These are phyloP conservation scores for Fomitiporia mediterranea DNA, from an alignment of 1,284 basidiomycete genomes.

Conservation along the genomic window DNA sequence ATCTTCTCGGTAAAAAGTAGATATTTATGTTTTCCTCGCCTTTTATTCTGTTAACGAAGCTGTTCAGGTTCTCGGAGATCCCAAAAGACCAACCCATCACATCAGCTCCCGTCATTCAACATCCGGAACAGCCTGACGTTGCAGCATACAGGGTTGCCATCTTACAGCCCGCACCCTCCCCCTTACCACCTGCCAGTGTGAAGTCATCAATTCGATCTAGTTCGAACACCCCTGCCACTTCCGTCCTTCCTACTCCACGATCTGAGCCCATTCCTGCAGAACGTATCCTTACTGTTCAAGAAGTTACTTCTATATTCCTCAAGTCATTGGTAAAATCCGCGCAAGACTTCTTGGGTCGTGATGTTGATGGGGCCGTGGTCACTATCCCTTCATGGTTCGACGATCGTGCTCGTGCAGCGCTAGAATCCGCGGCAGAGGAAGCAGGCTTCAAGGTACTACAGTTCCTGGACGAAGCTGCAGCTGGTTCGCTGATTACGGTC, in stretches of 20 bases:
- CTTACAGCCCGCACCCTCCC: slow-evolving; percentile 67
- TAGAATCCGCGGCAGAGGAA: slow-evolving; percentile 71
- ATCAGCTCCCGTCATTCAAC: slow-evolving; percentile 69
- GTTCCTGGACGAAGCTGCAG: slow-evolving; percentile 82
- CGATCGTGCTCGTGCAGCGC: slow-evolving; percentile 62
- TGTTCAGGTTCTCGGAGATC: slow-evolving; percentile 67
- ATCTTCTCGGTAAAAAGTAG: slow-evolving; percentile 89
- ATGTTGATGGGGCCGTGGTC: slow-evolving; percentile 80
- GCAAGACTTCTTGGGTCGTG: slow-evolving; percentile 87
- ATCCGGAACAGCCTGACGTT: slow-evolving; percentile 66
- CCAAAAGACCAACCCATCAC: slow-evolving; percentile 47
- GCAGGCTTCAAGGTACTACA: slow-evolving; percentile 84
- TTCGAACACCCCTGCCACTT: slow-evolving; percentile 61
- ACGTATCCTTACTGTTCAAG: slow-evolving; percentile 78
- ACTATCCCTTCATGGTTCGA: slow-evolving; percentile 78
- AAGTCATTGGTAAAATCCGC: slow-evolving; percentile 83
- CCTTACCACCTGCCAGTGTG: slow-evolving; percentile 35
- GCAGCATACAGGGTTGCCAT: slow-evolving; percentile 88
- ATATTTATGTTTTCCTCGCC: slow-evolving; percentile 24
- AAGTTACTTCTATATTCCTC: slow-evolving; percentile 86
- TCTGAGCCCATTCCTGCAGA: slow-evolving; percentile 74
- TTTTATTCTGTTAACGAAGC: neutral
- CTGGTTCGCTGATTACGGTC: slow-evolving; percentile 61
- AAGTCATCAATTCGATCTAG: too few relatives aligned
- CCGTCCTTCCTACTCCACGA: slow-evolving; percentile 67